Evolutionary conservation across 2,329 filamentous ascomycete genomes (phyloP).

Genomic region (Alternaria burnsii): DNA sequence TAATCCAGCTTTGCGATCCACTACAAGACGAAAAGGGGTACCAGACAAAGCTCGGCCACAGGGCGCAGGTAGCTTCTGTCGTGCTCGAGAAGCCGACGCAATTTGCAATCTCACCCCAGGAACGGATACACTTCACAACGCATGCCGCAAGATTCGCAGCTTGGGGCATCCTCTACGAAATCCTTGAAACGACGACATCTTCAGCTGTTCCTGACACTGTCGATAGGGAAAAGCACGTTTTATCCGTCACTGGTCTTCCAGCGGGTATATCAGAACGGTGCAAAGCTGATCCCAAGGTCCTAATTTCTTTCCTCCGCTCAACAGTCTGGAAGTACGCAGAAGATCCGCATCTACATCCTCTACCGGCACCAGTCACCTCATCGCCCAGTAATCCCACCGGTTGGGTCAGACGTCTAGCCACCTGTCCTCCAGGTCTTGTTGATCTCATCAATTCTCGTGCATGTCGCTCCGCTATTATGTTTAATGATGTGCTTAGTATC

Average conservation of each 20-base stretch:
- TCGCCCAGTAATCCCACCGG: neutral
- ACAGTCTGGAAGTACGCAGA: conserved; percentile 72
- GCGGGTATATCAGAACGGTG: conserved; percentile 79
- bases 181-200: conserved; percentile 34
- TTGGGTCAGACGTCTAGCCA: conserved; percentile 71
- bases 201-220: conserved; percentile 1
- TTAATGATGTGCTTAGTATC: conserved; percentile 73
- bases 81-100: conserved; percentile 62
- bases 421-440: conserved; percentile 77
- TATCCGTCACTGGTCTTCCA: conserved; percentile 70
- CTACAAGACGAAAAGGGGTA: conserved; percentile 20
- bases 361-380: neutral
- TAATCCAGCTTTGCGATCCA: conserved; percentile 63
- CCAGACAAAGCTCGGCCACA: conserved; percentile 44
- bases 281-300: conserved; percentile 71
- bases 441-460: conserved; percentile 79
- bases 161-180: conserved; percentile 79
- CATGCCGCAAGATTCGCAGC: conserved; percentile 66
- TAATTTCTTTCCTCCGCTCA: conserved; percentile 76
- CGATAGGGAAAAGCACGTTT: conserved; percentile 18
- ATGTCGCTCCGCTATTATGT: conserved; percentile 85
- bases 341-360: conserved; percentile 8
- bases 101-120: conserved; percentile 71
- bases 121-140: conserved; percentile 66
- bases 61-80: conserved; percentile 40